Percentiles rank a stretch among this genome's conserved stretches.
These are phyloP conservation scores for Arthrobotrys musiformis DNA, from an alignment of 2,329 filamentous ascomycete genomes.

Conservation along the genomic window DNA sequence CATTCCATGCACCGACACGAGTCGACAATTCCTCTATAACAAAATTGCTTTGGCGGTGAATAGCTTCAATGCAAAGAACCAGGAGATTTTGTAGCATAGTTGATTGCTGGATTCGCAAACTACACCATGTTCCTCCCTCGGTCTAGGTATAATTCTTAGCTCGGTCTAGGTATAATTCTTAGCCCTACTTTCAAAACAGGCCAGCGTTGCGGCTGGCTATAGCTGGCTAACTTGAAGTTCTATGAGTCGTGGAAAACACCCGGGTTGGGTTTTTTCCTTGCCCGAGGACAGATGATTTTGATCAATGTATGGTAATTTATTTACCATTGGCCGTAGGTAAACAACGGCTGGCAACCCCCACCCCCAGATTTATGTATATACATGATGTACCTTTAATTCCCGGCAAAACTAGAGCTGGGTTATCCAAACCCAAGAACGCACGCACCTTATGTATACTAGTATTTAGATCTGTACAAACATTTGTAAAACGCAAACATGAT, in stretches of 20 bases:
- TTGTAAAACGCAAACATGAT: neutral
- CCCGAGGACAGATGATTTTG: neutral
- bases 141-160: too few relatives aligned
- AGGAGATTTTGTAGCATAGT: constrained; percentile 22
- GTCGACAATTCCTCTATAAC: constrained; percentile 47
- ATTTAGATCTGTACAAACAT: constrained; percentile 1
- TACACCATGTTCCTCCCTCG: neutral
- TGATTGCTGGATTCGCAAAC: neutral
- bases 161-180: too few relatives aligned
- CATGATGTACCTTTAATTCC: constrained; percentile 10
- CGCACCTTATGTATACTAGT: constrained; percentile 15
- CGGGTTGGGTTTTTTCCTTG: neutral
- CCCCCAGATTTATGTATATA: neutral
- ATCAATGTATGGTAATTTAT: neutral
- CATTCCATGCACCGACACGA: constrained; percentile 51
- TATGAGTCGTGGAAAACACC: too few relatives aligned
- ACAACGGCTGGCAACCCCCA: neutral
- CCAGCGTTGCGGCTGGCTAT: too few relatives aligned
- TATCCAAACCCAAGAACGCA: constrained; percentile 1
- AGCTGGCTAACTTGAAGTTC: too few relatives aligned
- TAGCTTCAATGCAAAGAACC: constrained; percentile 57
- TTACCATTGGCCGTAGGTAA: neutral
- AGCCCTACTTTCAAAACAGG: neutral
- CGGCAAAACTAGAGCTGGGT: neutral
- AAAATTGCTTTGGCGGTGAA: constrained; percentile 60